A percentile compares a stretch with the other conserved stretches of the same genome.
Evolutionary conservation across 805 yeast species (phyloP).

Genomic region (Clavispora fructus): DNA sequence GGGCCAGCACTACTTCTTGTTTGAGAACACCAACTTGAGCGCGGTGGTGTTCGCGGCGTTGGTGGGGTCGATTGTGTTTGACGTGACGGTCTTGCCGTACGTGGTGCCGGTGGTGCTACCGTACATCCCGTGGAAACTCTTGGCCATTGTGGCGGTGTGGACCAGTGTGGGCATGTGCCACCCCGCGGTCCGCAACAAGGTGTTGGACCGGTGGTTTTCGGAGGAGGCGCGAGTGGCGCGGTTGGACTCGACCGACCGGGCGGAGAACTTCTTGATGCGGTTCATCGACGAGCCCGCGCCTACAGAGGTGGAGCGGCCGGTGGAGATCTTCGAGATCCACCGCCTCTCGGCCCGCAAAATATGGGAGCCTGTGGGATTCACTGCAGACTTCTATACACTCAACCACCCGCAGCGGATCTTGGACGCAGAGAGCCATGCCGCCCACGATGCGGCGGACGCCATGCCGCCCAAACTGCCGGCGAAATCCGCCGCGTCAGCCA

Average conservation of each 20-base stretch:
- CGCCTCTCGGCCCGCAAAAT: slow-evolving; percentile 43
- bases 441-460: not conserved
- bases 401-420: slow-evolving; percentile 28
- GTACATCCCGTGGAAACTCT: slow-evolving; percentile 23
- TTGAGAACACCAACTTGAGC: slow-evolving; percentile 57
- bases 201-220: slow-evolving; percentile 47
- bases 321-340: slow-evolving; percentile 69
- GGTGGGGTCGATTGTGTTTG: slow-evolving; percentile 17
- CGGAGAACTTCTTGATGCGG: slow-evolving; percentile 36
- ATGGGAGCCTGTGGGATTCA: slow-evolving; percentile 63
- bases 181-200: slow-evolving; percentile 45
- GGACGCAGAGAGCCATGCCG: not conserved
- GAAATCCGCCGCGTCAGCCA: no score
- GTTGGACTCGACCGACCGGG: slow-evolving; percentile 42
- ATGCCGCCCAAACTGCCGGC: not conserved
- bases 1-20: slow-evolving; percentile 55
- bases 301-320: slow-evolving; percentile 27
- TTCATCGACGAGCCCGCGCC: slow-evolving; percentile 6
- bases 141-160: slow-evolving; percentile 49
- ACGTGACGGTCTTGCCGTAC: slow-evolving; percentile 24
- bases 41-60: slow-evolving; percentile 43
- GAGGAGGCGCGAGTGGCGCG: slow-evolving; percentile 60
- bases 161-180: slow-evolving; percentile 35
- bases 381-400: slow-evolving; percentile 48
- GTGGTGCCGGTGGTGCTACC: slow-evolving; percentile 25